phyloP scores from a whole-genome alignment of 2,329 filamentous ascomycete species.

The Beauveria caledonica region DNA sequence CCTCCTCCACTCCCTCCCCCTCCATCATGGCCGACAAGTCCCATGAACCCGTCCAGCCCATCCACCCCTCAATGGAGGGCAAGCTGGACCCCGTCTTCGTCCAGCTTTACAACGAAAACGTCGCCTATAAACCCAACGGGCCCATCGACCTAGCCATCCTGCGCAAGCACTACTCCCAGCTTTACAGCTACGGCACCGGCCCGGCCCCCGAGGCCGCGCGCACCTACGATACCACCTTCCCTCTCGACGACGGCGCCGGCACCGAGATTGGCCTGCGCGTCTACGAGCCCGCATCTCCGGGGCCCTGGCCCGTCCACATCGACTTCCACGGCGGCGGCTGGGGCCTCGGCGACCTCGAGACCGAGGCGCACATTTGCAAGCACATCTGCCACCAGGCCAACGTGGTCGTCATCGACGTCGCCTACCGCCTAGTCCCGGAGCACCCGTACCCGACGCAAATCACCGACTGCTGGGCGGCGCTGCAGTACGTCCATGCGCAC shows the following conservation, averaged over 20 bases:
- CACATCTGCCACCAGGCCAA: slow-evolving; percentile 35
- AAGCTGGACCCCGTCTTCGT: slow-evolving; percentile 39
- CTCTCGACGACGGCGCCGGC: slow-evolving; percentile 22
- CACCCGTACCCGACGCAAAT: slow-evolving; percentile 38
- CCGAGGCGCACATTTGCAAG: slow-evolving; percentile 40
- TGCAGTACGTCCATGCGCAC: slow-evolving; percentile 30
- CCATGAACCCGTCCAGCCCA: slow-evolving; percentile 39
- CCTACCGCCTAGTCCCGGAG: slow-evolving; percentile 44
- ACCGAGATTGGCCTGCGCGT: slow-evolving; percentile 29
- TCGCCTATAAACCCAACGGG: slow-evolving; percentile 30
- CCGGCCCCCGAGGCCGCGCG: slow-evolving; percentile 32
- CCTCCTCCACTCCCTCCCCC: neutral
- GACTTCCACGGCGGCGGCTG: slow-evolving; percentile 44
- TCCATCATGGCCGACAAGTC: slow-evolving; percentile 13
- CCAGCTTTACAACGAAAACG: slow-evolving; percentile 38
- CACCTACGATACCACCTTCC: slow-evolving; percentile 29
- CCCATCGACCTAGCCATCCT: slow-evolving; percentile 32
- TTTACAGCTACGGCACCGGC: slow-evolving; percentile 37
- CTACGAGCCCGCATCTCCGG: slow-evolving; percentile 33
- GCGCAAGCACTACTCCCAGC: slow-evolving; percentile 33
- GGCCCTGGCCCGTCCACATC: slow-evolving; percentile 38
- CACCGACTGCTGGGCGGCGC: slow-evolving; percentile 39
- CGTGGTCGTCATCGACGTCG: slow-evolving; percentile 41
- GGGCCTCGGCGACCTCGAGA: slow-evolving; percentile 41
- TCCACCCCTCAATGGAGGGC: slow-evolving; percentile 37